Evolutionary conservation across 257 asterid genomes (phyloP), one percentile per base, ranked within the genome.

Genomic region (Mitragyna speciosa): DNA sequence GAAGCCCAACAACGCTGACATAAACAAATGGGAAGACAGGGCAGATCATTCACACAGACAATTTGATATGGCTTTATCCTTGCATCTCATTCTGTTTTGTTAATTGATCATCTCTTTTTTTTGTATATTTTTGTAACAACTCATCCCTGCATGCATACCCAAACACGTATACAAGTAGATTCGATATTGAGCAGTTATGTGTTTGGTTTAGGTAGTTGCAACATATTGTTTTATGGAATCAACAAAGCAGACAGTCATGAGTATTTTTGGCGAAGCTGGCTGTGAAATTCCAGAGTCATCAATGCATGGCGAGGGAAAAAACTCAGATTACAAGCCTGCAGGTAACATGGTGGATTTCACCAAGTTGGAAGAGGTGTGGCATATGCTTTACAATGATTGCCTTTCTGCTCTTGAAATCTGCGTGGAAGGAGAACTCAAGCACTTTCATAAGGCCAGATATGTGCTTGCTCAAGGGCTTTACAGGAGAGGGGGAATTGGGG

Each of bases 341-440:
- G 41, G 45, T 78, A 59, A 81, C 39, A 36, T 49, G 41, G 81
- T 67, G 76, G 83, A 85, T 73, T 77, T 71, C 75, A 76, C 78
- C 71, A 88, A 87, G 82, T 77, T 87, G 78, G 93, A 89, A 76
- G 87, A 86, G 82, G 89, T 85, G 70, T 92, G 98, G 99, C 82
- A 88, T 86, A 83, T 90, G 82, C 98, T 93, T 79, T 95, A 95
- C 86, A 80, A 68, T 51, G 99, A 95, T 87, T 95, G 99, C 89
- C 93, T 95, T 87, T 90, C 92, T 74, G 98, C 99, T 28, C 89
- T 95, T 30, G 97, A 88, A 86, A 87, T 86, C 80, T 95, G 99
- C 49, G 97, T 92, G 83, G 99, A 95, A 89, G 99, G 99, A 81
- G 99, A 95, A 86, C 97, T 95, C 78, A 95, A 95, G 89, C 98